A percentile compares a stretch with the other conserved stretches of the same genome.
Evolutionary conservation across 208 protist genomes (phyloP).

Genomic region (Crithidia fasciculata): DNA sequence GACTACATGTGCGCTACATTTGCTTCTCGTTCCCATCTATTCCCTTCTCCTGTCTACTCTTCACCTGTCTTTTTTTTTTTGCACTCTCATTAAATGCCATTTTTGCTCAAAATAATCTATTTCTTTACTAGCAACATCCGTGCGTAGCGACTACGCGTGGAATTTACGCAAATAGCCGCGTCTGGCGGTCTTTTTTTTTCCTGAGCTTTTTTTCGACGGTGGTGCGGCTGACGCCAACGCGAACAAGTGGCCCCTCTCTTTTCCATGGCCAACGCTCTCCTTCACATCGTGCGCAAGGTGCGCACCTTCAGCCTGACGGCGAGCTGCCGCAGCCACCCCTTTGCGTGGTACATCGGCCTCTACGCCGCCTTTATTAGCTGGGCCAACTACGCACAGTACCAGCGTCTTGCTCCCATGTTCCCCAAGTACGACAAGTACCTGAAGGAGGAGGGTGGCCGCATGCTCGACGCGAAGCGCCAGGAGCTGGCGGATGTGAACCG

Average conservation of each 20-base stretch:
- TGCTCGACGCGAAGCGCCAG: slow-evolving; percentile 79
- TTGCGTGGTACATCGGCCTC: slow-evolving; percentile 59
- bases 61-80: too few relatives aligned
- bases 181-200: background rate
- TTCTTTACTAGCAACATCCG: background rate
- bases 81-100: too few relatives aligned
- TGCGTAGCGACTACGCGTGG: background rate
- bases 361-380: slow-evolving; percentile 55
- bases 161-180: too few relatives aligned
- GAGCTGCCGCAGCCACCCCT: slow-evolving; percentile 59
- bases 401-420: slow-evolving; percentile 70
- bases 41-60: too few relatives aligned
- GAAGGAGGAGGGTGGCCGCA: slow-evolving; percentile 61
- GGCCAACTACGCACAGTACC: slow-evolving; percentile 83
- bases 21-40: too few relatives aligned
- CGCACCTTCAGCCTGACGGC: slow-evolving; percentile 66
- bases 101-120: too few relatives aligned
- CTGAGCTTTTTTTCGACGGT: background rate
- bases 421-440: slow-evolving; percentile 69
- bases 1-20: too few relatives aligned
- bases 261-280: slow-evolving; percentile 17
- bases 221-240: background rate
- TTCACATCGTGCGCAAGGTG: slow-evolving; percentile 41
- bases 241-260: background rate
- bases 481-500: slow-evolving; percentile 74